Base-by-base conservation (phyloP, 177 flowering plant genomes). In the Vitis hybrid region DNA sequence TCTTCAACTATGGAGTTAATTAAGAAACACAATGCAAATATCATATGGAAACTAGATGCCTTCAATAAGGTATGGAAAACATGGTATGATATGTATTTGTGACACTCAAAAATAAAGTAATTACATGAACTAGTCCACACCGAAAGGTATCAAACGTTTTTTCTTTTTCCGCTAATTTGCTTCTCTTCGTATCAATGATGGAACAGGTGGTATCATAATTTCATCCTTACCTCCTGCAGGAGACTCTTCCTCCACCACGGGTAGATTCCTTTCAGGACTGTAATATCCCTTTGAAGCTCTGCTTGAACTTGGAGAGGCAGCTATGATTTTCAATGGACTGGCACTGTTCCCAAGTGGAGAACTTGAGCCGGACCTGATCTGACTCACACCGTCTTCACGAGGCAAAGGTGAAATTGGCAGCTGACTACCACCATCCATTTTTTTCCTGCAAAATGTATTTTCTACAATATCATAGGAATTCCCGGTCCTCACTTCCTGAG, bases 401-500 rank as follows among this genome's bases (percentile, higher is more conserved):
- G 83, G 80, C 76, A 83, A 76, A 58, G 91, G 88, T 41, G 89
- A 77, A 2, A 81, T 60, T 9, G 67, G 63, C 11, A 65, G 41
- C 60, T 71, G 72, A 46, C 49, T 13, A 60, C 50, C 65, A 18
- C 65, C 66, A 46, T 69, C 69, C 17, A 3, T 72, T 63, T 72
- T 68, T 69, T 86, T 91, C 70, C 27, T 76, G 74, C 68, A 89
- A 62, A 89, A 83, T 68, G 82, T 85, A 61, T 92, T 87, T 69
- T 91, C 93, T 66, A 86, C 83, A 20, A 94, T 74, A 17, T 87
- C 97, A 74, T 94, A 91, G 12, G 79, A 80, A 84, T 94, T 85
- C 9, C 77, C 93, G 0, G 98, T 92, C 68, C 98, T 74, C 6
- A 88, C 97, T 82, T 94, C 98, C 71, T 94, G 98, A 62, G 97